Conservation (phyloP, 805 yeast genomes). For the Kodamaea hsintzibuensis region DNA sequence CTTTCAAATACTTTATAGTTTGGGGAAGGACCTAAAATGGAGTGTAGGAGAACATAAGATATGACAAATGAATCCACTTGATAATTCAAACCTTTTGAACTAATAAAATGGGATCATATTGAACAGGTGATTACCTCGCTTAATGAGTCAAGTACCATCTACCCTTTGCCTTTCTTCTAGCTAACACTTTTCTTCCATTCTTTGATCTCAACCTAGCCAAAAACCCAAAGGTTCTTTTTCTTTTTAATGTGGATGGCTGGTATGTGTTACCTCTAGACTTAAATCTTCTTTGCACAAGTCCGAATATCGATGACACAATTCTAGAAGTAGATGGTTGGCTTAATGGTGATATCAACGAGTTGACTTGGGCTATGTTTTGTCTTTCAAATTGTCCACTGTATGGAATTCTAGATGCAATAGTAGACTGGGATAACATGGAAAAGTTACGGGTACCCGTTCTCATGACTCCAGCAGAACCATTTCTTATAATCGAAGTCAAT, state of each 20-base stretch:
- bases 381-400: not conserved
- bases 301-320: constrained; percentile 23
- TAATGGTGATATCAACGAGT: constrained; percentile 19
- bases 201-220: constrained; percentile 76
- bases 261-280: constrained; percentile 91
- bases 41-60: too few relatives aligned
- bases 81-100: not conserved
- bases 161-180: constrained; percentile 81
- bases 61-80: too few relatives aligned
- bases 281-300: constrained; percentile 62
- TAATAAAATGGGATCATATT: not conserved
- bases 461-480: constrained; percentile 5
- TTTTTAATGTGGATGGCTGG: constrained; percentile 87
- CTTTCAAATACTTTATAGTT: too few relatives aligned
- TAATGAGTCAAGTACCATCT: constrained; percentile 90
- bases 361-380: constrained; percentile 13
- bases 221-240: constrained; percentile 90
- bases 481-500: constrained; percentile 8
- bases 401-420: constrained; percentile 5
- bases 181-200: constrained; percentile 75
- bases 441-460: constrained; percentile 8
- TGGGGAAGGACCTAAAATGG: too few relatives aligned
- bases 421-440: constrained; percentile 14
- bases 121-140: constrained; percentile 6
- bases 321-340: constrained; percentile 18